Percentiles rank a stretch among this genome's conserved stretches.
phyloP scores from a whole-genome alignment of 805 yeast species.

The Candida jianshihensis region DNA sequence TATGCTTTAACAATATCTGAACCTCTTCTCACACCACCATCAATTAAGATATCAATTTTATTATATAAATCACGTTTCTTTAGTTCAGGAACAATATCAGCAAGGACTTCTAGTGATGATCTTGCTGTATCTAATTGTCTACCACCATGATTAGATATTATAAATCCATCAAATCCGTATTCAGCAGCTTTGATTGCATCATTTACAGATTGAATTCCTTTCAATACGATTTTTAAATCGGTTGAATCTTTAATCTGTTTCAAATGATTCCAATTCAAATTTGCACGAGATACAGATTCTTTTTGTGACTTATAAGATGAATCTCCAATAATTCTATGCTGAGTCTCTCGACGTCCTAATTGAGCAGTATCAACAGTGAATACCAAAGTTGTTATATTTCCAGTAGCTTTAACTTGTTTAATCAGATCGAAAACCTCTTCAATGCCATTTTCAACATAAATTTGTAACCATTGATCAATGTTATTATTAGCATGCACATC shows the following conservation, averaged over 20 bases:
- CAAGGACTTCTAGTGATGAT: constrained; percentile 56
- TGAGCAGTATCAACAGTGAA: constrained; percentile 52
- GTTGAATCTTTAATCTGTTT: constrained; percentile 25
- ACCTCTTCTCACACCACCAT: constrained; percentile 75
- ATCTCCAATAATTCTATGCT: neutral
- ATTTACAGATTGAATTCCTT: constrained; percentile 63
- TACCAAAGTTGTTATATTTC: constrained; percentile 39
- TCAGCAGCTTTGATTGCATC: constrained; percentile 56
- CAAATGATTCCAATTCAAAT: constrained; percentile 27
- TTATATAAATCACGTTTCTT: constrained; percentile 34
- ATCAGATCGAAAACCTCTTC: constrained; percentile 24
- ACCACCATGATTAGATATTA: constrained; percentile 72
- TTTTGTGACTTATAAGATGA: neutral
- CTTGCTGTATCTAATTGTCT: constrained; percentile 58
- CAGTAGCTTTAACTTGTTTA: constrained; percentile 30
- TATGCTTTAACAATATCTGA: constrained; percentile 73
- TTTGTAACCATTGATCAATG: constrained; percentile 42
- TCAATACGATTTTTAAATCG: constrained; percentile 41
- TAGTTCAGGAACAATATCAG: constrained; percentile 43
- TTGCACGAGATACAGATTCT: constrained; percentile 4
- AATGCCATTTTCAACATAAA: constrained; percentile 36
- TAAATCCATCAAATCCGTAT: constrained; percentile 54
- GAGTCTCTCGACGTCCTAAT: constrained; percentile 45
- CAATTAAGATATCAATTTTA: constrained; percentile 57
- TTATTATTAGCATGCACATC: constrained; percentile 23